Base-by-base conservation (phyloP, 2,329 filamentous ascomycete species). In the Dothiorella sarmentorum region DNA sequence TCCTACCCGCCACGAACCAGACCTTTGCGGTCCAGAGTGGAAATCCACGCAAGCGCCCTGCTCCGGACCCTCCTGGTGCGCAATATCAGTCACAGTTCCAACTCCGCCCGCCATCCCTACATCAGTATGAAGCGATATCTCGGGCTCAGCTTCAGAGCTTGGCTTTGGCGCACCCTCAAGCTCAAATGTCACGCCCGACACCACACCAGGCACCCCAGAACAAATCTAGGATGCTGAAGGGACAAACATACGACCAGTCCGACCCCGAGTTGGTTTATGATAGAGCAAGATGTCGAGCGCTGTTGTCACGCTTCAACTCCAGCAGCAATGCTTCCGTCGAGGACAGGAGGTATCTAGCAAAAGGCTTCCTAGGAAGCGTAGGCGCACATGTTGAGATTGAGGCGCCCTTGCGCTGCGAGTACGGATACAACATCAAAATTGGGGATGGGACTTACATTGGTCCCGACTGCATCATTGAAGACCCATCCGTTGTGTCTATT, bases 341-440 rank as follows among this genome's bases (percentile, higher is more conserved):
- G 13, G 13, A 27, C 3, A 22, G 42, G 7, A 45, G 3, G 13
- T 15, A 45, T 13, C 22, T 45, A 3, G 13, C 15, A 2, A 45
- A 18, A n/a, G 18, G 1, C 9, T 3, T 31, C 22, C 10, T 45
- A 51, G 89, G 83, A 58, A 82, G 80, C 24, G 82, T 94, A 4
- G 90, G 90, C 15, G 82, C 85, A 13, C 84, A 87, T 58, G 87
- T 90, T 6, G 80, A 87, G 43, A 88, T 99, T 20, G 91, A 96
- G 68, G 85, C 89, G 2, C 93, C 93, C 0, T 97, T 99, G 72
- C 86, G 82, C 47, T 97, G 92, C 71, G 91, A 97, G 68, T 97
- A 97, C 68, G 94, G 94, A 1, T 97, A 97, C 76, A 97, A 97
- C 71, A 89, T 97, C 66, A 83, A 83, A 47, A 89, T 97, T 64